Evolutionary conservation across 345 rosid genomes (phyloP), one percentile per base, ranked within the genome.

Genomic region (Alliaria petiolata): DNA sequence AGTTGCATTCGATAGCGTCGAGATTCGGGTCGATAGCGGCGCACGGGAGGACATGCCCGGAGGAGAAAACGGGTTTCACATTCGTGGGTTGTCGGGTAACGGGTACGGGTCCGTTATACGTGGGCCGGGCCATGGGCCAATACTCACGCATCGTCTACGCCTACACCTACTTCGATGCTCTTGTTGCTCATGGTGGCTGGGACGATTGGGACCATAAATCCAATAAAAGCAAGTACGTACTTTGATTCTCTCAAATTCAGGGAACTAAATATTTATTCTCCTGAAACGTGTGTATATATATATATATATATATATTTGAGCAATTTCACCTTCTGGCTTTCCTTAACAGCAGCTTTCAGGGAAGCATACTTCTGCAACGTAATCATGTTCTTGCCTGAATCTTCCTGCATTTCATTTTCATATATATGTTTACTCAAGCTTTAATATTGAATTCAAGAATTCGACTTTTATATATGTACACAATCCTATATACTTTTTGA

Each of bases 61-160:
- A 91, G 12, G 97, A 93, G 85, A 89, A 90, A 68, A 85, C 98
- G 7, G 98, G 98, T 13, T 93, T 93, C 19, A 86, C 97, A 25
- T 93, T 93, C 42, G 77, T 89, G 20, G 34, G 82, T 42, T 93
- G 98, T 76, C 79, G 68, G 65, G 96, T 93, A 6, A 91, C 98
- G 4, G 97, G 97, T 0, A 80, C 89, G 2, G 96, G 98, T 19
- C 88, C 79, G 4, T 75, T 93, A 4, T 93, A 91, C 11, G 96
- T 91, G 47, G 98, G 98, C 4, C 89, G 97, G 2, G 98, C 97
- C 69, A 89, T 93, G 98, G 98, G 98, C 38, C 96, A 89, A 65
- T 90, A 91, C 86, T 91, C 98, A 3, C 81, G 98, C 45, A 93
- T 93, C 33, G 96, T 93, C 39, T 93, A 93, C 71, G 79, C 96